Conservation (phyloP, 805 yeast genomes). For the Kodamaea leandrae region DNA sequence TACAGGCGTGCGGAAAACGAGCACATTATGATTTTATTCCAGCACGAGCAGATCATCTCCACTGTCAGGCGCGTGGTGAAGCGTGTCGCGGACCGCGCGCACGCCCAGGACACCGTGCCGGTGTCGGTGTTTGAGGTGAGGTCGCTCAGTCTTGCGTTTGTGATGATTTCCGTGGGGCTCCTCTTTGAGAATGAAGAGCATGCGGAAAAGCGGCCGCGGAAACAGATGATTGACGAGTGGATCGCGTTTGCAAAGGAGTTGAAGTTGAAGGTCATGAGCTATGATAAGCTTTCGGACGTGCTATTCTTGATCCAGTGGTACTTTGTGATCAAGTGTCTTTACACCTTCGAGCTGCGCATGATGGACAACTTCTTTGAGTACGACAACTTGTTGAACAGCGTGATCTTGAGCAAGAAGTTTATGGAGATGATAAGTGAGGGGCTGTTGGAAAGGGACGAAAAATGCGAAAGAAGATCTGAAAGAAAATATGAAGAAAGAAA, state of each 20-base stretch:
- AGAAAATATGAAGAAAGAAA: not conserved
- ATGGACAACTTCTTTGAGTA: slow-evolving; percentile 28
- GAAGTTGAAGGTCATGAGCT: slow-evolving; percentile 15
- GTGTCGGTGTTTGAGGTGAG: slow-evolving; percentile 15
- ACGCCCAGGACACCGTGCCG: slow-evolving; percentile 4
- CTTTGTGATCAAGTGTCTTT: slow-evolving; percentile 21
- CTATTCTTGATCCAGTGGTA: slow-evolving; percentile 27
- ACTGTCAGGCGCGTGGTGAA: slow-evolving; percentile 4
- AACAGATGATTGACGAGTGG: slow-evolving; percentile 18
- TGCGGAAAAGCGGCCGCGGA: not conserved
- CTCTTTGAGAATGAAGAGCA: slow-evolving; percentile 1
- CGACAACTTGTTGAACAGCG: slow-evolving; percentile 22
- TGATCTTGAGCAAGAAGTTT: slow-evolving; percentile 19
- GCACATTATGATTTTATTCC: slow-evolving; percentile 6
- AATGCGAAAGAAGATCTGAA: not conserved
- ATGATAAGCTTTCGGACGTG: slow-evolving; percentile 24
- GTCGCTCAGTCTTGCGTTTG: slow-evolving; percentile 17
- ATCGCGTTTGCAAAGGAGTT: slow-evolving; percentile 17
- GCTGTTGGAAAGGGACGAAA: not conserved
- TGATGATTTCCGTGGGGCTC: slow-evolving; percentile 22
- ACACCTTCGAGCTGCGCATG: slow-evolving; percentile 16
- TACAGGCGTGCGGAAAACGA: slow-evolving; percentile 9
- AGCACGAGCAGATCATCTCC: not conserved
- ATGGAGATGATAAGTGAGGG: slow-evolving; percentile 18
- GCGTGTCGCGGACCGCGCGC: slow-evolving; percentile 8